These are phyloP conservation scores for Microbotryum intermedium DNA, from an alignment of 1,284 basidiomycete genomes.

Conservation along the genomic window DNA sequence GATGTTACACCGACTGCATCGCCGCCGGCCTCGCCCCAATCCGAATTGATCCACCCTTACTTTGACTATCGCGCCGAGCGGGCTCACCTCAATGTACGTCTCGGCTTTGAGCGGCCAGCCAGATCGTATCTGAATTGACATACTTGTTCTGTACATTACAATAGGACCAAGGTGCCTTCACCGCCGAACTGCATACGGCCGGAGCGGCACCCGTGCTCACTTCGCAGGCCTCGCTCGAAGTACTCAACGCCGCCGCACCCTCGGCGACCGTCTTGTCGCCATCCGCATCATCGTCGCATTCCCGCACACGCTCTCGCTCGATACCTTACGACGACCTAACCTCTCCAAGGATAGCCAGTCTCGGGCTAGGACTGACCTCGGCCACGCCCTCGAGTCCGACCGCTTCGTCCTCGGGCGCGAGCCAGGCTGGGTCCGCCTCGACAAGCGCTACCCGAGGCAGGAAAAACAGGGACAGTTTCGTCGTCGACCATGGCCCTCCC, in stretches of 20 bases:
- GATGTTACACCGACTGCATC: not conserved
- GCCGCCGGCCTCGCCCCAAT: not conserved
- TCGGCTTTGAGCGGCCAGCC: not conserved
- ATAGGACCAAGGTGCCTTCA: slow-evolving; percentile 24
- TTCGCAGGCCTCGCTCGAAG: slow-evolving; percentile 15
- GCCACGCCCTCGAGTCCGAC: not conserved
- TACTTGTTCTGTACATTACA: no score
- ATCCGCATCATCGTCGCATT: not conserved
- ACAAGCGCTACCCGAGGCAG: not conserved
- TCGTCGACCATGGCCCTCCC: slow-evolving; percentile 6
- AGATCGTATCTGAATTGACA: not conserved
- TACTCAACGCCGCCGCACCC: not conserved
- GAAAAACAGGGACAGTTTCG: not conserved
- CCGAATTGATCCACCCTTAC: not conserved
- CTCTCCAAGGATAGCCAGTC: slow-evolving; percentile 21
- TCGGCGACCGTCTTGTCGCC: not conserved
- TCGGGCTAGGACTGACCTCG: slow-evolving; percentile 3
- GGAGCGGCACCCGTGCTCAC: not conserved
- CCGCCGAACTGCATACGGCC: slow-evolving; percentile 17
- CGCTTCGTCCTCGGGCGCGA: not conserved
- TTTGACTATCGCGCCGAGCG: slow-evolving; percentile 22
- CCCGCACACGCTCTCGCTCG: slow-evolving; percentile 7
- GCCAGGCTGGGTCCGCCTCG: not conserved
- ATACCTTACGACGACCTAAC: slow-evolving; percentile 13
- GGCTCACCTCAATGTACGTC: slow-evolving; percentile 16